Evolutionary conservation across 768 basidiomycete species (phyloP).

Genomic region (Trametes coccinea): DNA sequence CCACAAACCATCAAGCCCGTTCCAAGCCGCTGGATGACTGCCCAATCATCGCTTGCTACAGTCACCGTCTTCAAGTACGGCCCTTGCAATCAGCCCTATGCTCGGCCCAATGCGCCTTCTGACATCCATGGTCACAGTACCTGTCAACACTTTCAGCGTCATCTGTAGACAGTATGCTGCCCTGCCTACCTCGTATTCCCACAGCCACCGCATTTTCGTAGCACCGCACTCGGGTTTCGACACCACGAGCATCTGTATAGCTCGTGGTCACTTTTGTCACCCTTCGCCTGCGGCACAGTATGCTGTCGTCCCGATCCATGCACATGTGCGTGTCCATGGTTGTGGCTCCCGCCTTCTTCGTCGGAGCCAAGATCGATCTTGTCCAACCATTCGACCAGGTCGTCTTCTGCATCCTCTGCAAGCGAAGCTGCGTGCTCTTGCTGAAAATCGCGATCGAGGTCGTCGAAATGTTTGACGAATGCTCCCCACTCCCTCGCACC

Average conservation of each 20-base stretch:
- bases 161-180: too few species aligned
- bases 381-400: conserved; percentile 5
- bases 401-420: neutral
- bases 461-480: conserved; percentile 5
- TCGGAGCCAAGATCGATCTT: conserved; percentile 7
- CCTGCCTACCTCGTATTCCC: conserved; percentile 38
- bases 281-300: neutral
- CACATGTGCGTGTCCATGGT: neutral
- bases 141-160: conserved; percentile 24
- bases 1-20: too few species aligned
- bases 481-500: conserved; percentile 49
- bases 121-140: conserved; percentile 47
- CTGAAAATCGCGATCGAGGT: neutral
- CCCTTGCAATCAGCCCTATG: conserved; percentile 35
- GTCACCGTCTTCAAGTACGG: neutral
- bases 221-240: conserved; percentile 57
- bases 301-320: neutral
- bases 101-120: conserved; percentile 38
- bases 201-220: conserved; percentile 49
- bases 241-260: conserved; percentile 56
- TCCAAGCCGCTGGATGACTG: too few species aligned
- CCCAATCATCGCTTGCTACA: too few species aligned
- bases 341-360: neutral
- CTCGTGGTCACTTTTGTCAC: neutral
- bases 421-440: neutral